These are phyloP conservation scores for Citrus medica DNA, from an alignment of 345 rosid species.

Conservation along the genomic window DNA sequence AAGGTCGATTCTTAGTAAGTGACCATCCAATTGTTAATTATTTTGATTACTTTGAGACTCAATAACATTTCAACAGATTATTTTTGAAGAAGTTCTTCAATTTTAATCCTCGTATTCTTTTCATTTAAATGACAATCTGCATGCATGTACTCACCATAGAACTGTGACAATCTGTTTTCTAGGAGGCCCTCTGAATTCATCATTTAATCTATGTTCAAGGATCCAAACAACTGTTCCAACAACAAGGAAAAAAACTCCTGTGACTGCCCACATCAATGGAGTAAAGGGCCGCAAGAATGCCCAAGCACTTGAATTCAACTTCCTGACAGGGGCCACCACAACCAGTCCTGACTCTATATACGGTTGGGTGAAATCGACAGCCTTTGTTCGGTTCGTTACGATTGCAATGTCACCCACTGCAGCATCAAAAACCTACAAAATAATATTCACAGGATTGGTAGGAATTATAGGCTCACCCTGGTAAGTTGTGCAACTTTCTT, in stretches of 20 bases:
- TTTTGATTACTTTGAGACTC: neutral
- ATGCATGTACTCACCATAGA: constrained; percentile 54
- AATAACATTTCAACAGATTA: neutral
- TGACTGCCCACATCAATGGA: constrained; percentile 78
- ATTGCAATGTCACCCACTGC: constrained; percentile 82
- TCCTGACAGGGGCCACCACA: constrained; percentile 79
- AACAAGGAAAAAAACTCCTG: constrained; percentile 60
- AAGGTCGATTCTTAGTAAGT: neutral
- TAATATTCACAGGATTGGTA: constrained; percentile 7
- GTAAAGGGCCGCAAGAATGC: constrained; percentile 80
- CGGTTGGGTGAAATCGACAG: constrained; percentile 87
- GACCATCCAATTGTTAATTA: neutral
- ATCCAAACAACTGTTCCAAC: constrained; percentile 87
- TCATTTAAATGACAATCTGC: neutral
- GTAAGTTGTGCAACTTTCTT: neutral
- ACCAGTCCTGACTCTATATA: constrained; percentile 86
- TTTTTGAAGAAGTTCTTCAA: neutral
- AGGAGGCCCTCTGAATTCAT: constrained; percentile 88
- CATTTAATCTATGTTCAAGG: constrained; percentile 85
- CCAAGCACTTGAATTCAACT: constrained; percentile 67
- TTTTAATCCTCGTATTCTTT: neutral
- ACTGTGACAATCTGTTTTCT: constrained; percentile 63
- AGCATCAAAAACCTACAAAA: constrained; percentile 72
- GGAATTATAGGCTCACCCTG: neutral
- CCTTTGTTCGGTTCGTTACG: constrained; percentile 62